A percentile compares a stretch with the other conserved stretches of the same genome.
Conservation (phyloP, 352 stramenopile genomes). For the Saprolegnia diclina region DNA sequence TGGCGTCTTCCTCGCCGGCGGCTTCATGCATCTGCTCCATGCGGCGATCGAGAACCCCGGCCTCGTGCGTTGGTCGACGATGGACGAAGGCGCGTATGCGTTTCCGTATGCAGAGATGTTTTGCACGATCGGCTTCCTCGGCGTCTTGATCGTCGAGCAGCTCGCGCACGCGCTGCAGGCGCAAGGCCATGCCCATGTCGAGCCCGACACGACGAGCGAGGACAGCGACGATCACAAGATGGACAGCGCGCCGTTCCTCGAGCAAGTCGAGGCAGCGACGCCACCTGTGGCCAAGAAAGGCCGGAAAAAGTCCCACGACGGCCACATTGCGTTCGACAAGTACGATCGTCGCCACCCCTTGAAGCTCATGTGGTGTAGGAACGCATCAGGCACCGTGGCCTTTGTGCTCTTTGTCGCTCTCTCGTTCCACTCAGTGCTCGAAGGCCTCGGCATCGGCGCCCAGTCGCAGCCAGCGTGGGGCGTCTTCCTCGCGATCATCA, state of each 20-base stretch:
- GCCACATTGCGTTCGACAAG: slow-evolving; percentile 35
- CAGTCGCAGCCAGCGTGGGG: slow-evolving; percentile 65
- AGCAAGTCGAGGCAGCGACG: slow-evolving; percentile 12
- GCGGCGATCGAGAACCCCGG: slow-evolving; percentile 63
- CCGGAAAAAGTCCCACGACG: slow-evolving; percentile 22
- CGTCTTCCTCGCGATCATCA: slow-evolving; percentile 67
- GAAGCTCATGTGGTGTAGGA: slow-evolving; percentile 2
- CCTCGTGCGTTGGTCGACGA: slow-evolving; percentile 55
- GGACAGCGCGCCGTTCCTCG: slow-evolving; percentile 24
- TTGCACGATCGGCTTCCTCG: slow-evolving; percentile 62
- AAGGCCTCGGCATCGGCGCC: slow-evolving; percentile 67
- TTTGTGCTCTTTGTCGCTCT: slow-evolving; percentile 70
- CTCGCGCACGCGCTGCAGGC: slow-evolving; percentile 45
- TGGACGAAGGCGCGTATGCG: slow-evolving; percentile 51
- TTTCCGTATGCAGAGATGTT: slow-evolving; percentile 81
- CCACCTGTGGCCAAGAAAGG: slow-evolving; percentile 25
- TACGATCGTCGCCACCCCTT: neutral
- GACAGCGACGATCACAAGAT: slow-evolving; percentile 8
- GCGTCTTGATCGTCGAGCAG: slow-evolving; percentile 61
- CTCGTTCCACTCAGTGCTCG: slow-evolving; percentile 76
- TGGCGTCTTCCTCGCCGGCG: slow-evolving; percentile 69
- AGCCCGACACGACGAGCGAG: slow-evolving; percentile 30
- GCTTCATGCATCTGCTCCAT: slow-evolving; percentile 73
- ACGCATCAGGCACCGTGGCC: slow-evolving; percentile 51
- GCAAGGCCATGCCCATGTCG: slow-evolving; percentile 25